Conservation (phyloP, 352 stramenopile species). For the Globisporangium rhizosaccharum region DNA sequence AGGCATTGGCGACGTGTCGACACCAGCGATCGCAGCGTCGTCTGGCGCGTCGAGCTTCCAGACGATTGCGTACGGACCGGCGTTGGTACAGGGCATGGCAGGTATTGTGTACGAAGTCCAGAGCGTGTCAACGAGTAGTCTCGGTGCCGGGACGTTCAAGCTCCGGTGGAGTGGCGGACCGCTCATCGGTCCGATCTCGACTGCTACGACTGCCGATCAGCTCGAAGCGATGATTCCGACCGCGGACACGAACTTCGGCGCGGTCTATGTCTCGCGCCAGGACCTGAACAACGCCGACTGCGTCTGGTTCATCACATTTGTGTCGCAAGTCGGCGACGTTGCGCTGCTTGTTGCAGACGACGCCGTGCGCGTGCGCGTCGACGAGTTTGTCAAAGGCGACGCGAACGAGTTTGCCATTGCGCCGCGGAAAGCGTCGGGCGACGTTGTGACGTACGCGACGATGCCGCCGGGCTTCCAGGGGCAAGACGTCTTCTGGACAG, state of each 20-base stretch:
- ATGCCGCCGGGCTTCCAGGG: conserved; percentile 80
- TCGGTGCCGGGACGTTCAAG: conserved; percentile 40
- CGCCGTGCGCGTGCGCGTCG: conserved; percentile 40
- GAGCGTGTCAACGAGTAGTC: conserved; percentile 58
- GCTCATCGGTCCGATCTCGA: conserved; percentile 35
- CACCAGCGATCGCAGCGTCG: conserved; percentile 89
- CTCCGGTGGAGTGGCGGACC: conserved; percentile 33
- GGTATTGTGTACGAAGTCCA: conserved; percentile 95
- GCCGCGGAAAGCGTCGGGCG: conserved; percentile 89
- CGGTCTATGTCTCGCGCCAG: conserved; percentile 56
- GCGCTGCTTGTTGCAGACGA: conserved; percentile 54
- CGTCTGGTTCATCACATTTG: conserved; percentile 86
- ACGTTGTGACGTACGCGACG: conserved; percentile 86
- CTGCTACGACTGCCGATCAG: conserved; percentile 30
- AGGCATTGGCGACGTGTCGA: conserved; percentile 81
- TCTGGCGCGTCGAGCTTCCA: conserved; percentile 79
- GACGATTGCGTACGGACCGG: conserved; percentile 87
- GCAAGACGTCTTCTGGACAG: conserved; percentile 94
- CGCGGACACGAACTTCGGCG: conserved; percentile 28
- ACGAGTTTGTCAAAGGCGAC: conserved; percentile 91
- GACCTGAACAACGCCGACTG: conserved; percentile 44
- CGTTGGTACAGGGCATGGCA: conserved; percentile 88
- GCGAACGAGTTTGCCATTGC: conserved; percentile 95
- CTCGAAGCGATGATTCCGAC: conserved; percentile 36
- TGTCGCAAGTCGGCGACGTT: conserved; percentile 72